Base-by-base conservation (phyloP, 768 basidiomycete species). In the Cystobasidiopsis lactophilus region DNA sequence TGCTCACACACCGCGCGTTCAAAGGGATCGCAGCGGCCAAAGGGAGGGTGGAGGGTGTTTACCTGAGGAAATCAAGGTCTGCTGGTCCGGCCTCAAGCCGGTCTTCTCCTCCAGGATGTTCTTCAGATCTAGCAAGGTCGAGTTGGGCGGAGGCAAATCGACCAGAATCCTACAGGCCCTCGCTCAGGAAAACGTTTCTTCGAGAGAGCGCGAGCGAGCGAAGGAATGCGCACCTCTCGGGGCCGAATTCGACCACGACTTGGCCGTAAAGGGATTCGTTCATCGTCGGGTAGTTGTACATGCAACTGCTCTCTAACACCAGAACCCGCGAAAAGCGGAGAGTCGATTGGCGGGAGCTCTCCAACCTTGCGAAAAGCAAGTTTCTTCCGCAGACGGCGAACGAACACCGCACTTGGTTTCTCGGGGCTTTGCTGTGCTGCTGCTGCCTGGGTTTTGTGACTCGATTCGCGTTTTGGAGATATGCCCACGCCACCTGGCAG, bases 101-200 rank as follows among this genome's bases (percentile, higher is more conserved):
- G 45, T 47, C 45, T 47, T 47, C 4, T 47, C 14, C 5, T 14
- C 45, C 4, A 47, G 23, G 16, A 30, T 30, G 14, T 47, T 23
- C 45, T 47, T 47, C 52, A 46, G 26, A 14, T 54, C 38, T 10
- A 23, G 2, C 24, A 54, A 37, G 38, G 51, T 51, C 23, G 55
- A 33, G 16, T 41, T 41, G 35, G 55, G 55, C 27, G 50, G 51
- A 14, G 41, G 51, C 39, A 40, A 41, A 23, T 27, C 50, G 26
- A 45, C 38, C 43, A 56, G 41, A 24, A 56, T 52, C 31, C 44
- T 56, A 13, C 51, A 21, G 23, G 16, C 9, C 29, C 9, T 4
- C 14, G 45, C 26, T 24, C 14, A 16, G 23, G 9, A 47, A 16
- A 35, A 35, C 33, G 33, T 35, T 35, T 7, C 9, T 35, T 16